A percentile compares a stretch with the other conserved stretches of the same genome.
These are phyloP conservation scores for Haematococcus sp. DNA, from an alignment of 139 green algal genomes.

Conservation along the genomic window DNA sequence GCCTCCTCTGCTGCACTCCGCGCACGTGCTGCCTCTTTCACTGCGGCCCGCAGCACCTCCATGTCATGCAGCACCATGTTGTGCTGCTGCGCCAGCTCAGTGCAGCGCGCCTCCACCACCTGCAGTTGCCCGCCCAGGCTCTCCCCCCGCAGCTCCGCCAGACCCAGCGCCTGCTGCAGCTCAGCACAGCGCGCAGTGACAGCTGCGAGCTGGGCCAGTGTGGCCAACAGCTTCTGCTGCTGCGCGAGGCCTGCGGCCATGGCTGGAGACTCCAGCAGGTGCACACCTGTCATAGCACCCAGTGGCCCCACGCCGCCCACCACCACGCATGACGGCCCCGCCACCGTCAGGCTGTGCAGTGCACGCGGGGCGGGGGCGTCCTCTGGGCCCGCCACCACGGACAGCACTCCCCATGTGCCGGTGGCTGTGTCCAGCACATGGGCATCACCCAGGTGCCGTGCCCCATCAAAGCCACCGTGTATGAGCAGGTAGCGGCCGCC, in stretches of 20 bases:
- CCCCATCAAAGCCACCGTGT: constrained; percentile 44
- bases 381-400: constrained; percentile 15
- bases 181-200: neutral
- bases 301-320: constrained; percentile 33
- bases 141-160: constrained; percentile 10
- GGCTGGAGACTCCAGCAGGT: constrained; percentile 37
- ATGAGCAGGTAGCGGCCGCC: constrained; percentile 46
- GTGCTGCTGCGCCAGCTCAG: constrained; percentile 7
- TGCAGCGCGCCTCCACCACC: constrained; percentile 17
- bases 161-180: constrained; percentile 7
- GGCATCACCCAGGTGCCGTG: constrained; percentile 21
- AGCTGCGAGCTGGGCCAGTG: constrained; percentile 9
- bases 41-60: constrained; percentile 3
- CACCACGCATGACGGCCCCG: constrained; percentile 30
- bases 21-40: constrained; percentile 15
- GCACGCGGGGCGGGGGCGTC: constrained; percentile 31
- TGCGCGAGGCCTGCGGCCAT: constrained; percentile 27
- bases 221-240: constrained; percentile 21
- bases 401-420: constrained; percentile 26
- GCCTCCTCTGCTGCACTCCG: constrained; percentile 5
- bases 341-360: constrained; percentile 39
- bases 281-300: constrained; percentile 21
- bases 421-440: constrained; percentile 39
- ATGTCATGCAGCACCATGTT: constrained; percentile 14
- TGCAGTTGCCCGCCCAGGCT: constrained; percentile 21